Evolutionary conservation across 805 yeast genomes (phyloP).

Genomic region (Wickerhamiella slavikovae): DNA sequence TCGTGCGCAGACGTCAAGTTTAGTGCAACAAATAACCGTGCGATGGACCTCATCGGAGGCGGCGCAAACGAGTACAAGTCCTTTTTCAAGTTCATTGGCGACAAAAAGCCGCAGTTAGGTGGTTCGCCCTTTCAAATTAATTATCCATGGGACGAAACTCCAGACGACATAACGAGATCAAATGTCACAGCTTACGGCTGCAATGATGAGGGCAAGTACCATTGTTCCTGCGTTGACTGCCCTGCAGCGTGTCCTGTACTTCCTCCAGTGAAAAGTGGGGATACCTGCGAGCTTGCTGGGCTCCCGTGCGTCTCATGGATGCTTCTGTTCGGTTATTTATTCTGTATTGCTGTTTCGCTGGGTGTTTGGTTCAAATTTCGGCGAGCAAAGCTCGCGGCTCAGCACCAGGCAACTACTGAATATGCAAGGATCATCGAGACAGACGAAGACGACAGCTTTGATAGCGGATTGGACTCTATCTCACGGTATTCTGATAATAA

Average conservation of each 20-base stretch:
- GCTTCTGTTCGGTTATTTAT: conserved; percentile 26
- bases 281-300: conserved; percentile 33
- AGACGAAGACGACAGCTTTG: conserved; percentile 14
- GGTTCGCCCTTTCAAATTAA: conserved; percentile 94
- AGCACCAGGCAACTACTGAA: conserved; percentile 2
- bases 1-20: conserved; percentile 82
- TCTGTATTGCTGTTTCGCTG: conserved; percentile 2
- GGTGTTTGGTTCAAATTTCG: conserved; percentile 4
- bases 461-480: neutral
- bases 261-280: conserved; percentile 23
- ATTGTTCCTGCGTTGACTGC: conserved; percentile 78
- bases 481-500: conserved; percentile 21
- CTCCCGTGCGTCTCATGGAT: conserved; percentile 58
- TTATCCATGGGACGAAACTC: conserved; percentile 33
- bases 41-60: conserved; percentile 96
- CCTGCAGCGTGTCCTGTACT: conserved; percentile 56
- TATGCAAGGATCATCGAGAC: conserved; percentile 24
- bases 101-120: conserved; percentile 80
- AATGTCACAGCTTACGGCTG: conserved; percentile 23
- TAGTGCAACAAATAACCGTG: conserved; percentile 85
- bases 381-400: no score
- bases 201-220: conserved; percentile 27
- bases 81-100: conserved; percentile 79
- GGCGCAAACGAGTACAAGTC: conserved; percentile 60
- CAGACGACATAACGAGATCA: neutral